Evolutionary conservation across 495 filamentous ascomycete genomes (phyloP).

Genomic region (Margaritispora aquatica): DNA sequence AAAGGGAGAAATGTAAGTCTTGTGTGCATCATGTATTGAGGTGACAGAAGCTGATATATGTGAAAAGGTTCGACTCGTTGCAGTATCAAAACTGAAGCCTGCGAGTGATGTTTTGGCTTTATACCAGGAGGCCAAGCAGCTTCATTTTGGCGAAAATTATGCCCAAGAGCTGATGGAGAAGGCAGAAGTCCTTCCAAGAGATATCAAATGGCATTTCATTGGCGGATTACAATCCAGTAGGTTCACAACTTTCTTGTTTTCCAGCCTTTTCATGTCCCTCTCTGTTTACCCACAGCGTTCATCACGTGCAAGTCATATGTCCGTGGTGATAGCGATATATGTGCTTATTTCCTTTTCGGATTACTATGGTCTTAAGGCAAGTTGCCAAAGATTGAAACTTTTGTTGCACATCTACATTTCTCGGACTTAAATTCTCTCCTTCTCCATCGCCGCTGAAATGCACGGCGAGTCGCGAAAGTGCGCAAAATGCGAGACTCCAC

Average conservation of each 20-base stretch:
- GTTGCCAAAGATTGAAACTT: background rate
- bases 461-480: too few species aligned
- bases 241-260: background rate
- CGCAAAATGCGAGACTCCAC: background rate
- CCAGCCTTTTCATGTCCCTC: background rate
- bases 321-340: background rate
- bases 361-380: background rate
- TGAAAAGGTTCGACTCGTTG: conserved; percentile 73
- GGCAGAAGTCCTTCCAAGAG: conserved; percentile 65
- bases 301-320: background rate
- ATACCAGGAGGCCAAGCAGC: conserved; percentile 53
- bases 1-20: background rate
- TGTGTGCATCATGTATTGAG: background rate
- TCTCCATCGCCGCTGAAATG: background rate
- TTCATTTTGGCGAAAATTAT: conserved; percentile 97
- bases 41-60: background rate
- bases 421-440: background rate
- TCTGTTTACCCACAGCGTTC: background rate
- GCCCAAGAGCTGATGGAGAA: conserved; percentile 87
- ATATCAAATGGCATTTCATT: conserved; percentile 93
- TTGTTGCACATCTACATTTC: background rate
- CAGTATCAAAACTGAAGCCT: conserved; percentile 92
- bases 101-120: conserved; percentile 81
- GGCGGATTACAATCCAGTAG: conserved; percentile 70
- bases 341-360: background rate